Conservation (phyloP, 2,329 filamentous ascomycete genomes). For the Fonsecaea pugnacius region DNA sequence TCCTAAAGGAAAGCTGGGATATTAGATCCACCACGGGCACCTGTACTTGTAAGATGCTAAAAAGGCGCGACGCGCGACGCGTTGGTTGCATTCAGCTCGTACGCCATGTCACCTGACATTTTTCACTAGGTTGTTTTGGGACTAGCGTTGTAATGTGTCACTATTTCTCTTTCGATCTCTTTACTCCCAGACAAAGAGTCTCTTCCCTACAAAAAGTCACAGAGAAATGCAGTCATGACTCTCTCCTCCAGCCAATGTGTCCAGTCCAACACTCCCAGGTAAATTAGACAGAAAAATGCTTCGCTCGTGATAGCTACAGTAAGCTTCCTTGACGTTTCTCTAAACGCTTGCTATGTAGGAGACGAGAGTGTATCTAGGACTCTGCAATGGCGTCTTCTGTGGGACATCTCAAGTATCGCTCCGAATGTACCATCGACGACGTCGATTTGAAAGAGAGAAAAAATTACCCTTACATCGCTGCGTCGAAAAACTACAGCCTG, state of each 20-base stretch:
- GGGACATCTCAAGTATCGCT: background rate
- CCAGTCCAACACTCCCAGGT: too few species aligned
- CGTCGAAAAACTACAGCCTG: background rate
- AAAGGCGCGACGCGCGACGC: background rate
- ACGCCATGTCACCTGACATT: background rate
- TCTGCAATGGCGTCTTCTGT: background rate
- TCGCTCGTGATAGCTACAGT: too few species aligned
- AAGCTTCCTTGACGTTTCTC: too few species aligned
- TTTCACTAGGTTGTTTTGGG: background rate
- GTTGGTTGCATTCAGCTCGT: background rate
- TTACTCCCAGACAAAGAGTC: too few species aligned
- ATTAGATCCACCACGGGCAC: too few species aligned
- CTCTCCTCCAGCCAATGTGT: background rate
- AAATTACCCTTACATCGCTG: background rate
- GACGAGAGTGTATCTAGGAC: too few species aligned
- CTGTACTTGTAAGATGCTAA: too few species aligned
- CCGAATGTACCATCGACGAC: background rate
- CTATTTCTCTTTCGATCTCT: too few species aligned
- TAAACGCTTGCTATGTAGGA: too few species aligned
- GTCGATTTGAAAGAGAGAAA: background rate
- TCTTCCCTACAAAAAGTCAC: too few species aligned
- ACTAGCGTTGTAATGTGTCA: background rate
- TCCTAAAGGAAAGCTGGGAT: too few species aligned
- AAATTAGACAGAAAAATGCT: too few species aligned
- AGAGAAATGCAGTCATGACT: background rate